Evolutionary conservation across 1,284 basidiomycete genomes (phyloP).

Genomic region (Cutaneotrichosporon mucoides): DNA sequence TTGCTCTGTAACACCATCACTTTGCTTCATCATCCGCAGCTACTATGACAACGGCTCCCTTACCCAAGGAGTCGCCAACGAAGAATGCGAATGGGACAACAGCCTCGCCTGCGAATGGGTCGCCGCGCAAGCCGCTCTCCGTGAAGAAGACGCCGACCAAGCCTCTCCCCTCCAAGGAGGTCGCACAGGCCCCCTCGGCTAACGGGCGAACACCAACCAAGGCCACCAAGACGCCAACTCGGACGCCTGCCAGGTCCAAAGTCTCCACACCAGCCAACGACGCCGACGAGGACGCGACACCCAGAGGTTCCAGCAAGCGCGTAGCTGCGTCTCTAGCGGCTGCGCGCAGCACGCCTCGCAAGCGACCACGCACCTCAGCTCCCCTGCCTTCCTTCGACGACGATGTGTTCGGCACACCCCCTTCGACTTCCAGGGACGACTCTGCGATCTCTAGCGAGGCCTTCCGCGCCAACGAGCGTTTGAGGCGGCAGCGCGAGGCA

Average conservation of each 20-base stretch:
- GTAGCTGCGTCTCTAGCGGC: slow-evolving; percentile 9
- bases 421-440: background rate
- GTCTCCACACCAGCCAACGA: background rate
- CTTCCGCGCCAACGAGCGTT: slow-evolving; percentile 43
- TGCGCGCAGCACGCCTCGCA: background rate
- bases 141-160: background rate
- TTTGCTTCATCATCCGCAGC: too few species aligned
- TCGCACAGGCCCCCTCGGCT: background rate
- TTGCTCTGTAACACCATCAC: too few species aligned
- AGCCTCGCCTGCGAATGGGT: too few species aligned
- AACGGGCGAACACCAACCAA: background rate
- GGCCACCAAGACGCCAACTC: background rate
- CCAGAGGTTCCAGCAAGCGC: slow-evolving; percentile 3
- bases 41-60: too few species aligned
- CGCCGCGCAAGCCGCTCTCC: too few species aligned
- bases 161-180: background rate
- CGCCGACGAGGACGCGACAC: background rate
- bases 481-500: slow-evolving; percentile 41
- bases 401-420: slow-evolving; percentile 15
- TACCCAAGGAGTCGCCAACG: too few species aligned
- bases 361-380: background rate
- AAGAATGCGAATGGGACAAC: too few species aligned
- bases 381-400: slow-evolving; percentile 15
- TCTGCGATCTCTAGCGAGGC: slow-evolving; percentile 24
- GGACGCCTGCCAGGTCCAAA: background rate